Evolutionary conservation across 2,329 filamentous ascomycete genomes (phyloP), one percentile per base, ranked within the genome.

Genomic region (Epichloe gansuensis): DNA sequence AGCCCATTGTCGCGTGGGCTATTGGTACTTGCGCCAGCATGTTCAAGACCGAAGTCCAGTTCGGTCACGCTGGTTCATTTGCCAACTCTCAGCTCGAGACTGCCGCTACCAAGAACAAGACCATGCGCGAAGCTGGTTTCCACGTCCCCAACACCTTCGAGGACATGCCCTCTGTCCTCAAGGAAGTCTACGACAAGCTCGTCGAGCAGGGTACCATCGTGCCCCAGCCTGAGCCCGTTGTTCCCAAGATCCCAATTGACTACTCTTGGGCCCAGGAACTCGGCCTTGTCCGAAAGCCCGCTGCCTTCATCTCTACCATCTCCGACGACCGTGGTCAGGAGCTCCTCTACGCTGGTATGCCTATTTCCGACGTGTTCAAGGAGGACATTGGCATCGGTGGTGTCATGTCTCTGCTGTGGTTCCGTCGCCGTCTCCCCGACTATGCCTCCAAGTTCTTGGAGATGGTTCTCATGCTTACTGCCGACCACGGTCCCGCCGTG

Each of bases 401-500:
- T 85, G 93, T 98, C 75, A 98, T 98, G 93, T 96, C 93, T 55
- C 83, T 98, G 53, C 80, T 98, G 63, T 98, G 93, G 93, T 98
- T 98, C 89, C 91, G 93, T 67, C 90, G 93, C 73, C 87, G 93
- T 68, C 86, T 98, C 57, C 93, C 93, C 58, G 77, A 85, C 67
- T 97, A 96, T 70, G 93, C 93, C 66, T 94, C 89, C 80, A 95
- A 95, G 76, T 98, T 98, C 81, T 76, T 98, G 62, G 93, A 98
- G 80, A 98, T 98, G 93, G 93, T 98, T 60, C 91, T 98, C 71
- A 98, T 98, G 93, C 83, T 98, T 67, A 98, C 93, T 67, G 93
- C 93, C 64, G 93, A 98, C 68, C 93, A 98, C 83, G 93, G 93
- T 74, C 93, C 93, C 51, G 93, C 93, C 63, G 93, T 98, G 63